Conservation (phyloP, 1,284 basidiomycete species). For the Trichosporon ovoides region DNA sequence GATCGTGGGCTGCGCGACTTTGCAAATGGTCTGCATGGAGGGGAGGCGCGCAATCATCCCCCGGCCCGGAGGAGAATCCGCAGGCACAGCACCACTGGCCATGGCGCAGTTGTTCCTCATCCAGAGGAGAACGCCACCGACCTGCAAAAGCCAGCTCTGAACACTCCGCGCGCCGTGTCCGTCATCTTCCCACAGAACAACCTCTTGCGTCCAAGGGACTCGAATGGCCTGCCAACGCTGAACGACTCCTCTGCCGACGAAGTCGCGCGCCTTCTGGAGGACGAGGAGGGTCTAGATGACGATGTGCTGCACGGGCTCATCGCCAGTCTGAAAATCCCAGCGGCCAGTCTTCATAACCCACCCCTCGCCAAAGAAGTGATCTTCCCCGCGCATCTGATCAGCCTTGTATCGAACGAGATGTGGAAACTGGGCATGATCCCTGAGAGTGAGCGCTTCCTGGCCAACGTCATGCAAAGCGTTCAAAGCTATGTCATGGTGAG, state of each 20-base stretch:
- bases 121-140: conserved; percentile 17
- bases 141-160: conserved; percentile 61
- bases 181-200: conserved; percentile 75
- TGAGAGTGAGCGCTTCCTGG: conserved; percentile 95
- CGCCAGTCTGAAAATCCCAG: conserved; percentile 86
- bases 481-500: conserved; percentile 96
- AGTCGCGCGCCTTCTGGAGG: conserved; percentile 89
- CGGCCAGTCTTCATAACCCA: conserved; percentile 82
- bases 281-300: conserved; percentile 84
- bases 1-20: conserved; percentile 34
- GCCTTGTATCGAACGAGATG: conserved; percentile 97
- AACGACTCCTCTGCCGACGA: conserved; percentile 89
- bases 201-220: conserved; percentile 55
- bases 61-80: conserved; percentile 54
- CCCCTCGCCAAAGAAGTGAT: conserved; percentile 94
- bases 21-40: conserved; percentile 64
- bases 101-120: conserved; percentile 13
- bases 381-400: conserved; percentile 99
- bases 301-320: conserved; percentile 90
- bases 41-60: conserved; percentile 11
- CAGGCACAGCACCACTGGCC: conserved; percentile 42
- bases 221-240: conserved; percentile 67
- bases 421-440: conserved; percentile 98
- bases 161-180: conserved; percentile 84
- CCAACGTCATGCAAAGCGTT: conserved; percentile 97